Percentiles rank a stretch among this genome's conserved stretches.
phyloP scores from a whole-genome alignment of 768 basidiomycete genomes.

The Tulasnella sp. region DNA sequence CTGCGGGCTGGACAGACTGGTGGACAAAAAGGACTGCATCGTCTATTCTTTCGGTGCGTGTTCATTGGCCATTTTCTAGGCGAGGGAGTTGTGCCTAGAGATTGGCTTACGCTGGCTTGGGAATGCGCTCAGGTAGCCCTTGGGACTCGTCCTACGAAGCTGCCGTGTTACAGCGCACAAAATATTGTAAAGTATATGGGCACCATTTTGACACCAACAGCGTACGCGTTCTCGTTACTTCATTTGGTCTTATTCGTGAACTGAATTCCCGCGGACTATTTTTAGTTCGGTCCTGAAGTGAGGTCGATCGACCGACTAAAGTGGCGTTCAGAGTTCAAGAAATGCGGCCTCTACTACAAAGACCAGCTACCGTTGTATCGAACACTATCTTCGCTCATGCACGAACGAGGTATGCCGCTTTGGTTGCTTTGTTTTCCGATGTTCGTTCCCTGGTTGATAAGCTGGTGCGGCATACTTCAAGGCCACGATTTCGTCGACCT shows the following conservation, averaged over 20 bases:
- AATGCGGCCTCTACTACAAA: conserved; percentile 41
- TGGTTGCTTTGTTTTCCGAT: neutral
- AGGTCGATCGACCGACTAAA: conserved; percentile 10
- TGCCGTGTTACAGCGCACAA: conserved; percentile 48
- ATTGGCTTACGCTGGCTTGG: conserved; percentile 19
- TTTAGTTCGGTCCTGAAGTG: conserved; percentile 19
- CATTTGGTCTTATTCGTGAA: neutral
- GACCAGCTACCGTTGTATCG: conserved; percentile 54
- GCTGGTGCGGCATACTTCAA: conserved; percentile 29
- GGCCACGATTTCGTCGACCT: conserved; percentile 35
- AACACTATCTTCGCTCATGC: conserved; percentile 24
- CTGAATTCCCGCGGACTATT: neutral
- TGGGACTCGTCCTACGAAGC: conserved; percentile 63
- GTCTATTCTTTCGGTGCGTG: conserved; percentile 23
- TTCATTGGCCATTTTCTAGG: neutral
- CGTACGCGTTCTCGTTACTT: conserved; percentile 49
- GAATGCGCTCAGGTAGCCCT: conserved; percentile 33
- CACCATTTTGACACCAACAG: conserved; percentile 42
- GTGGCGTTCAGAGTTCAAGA: conserved; percentile 42
- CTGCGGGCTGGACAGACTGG: conserved; percentile 24
- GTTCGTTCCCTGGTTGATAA: neutral
- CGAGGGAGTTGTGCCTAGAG: conserved; percentile 16
- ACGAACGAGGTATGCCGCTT: conserved; percentile 31
- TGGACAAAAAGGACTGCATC: conserved; percentile 25
- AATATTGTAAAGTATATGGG: conserved; percentile 28